phyloP scores from a whole-genome alignment of 164 flowering plant genomes.

The Litsea cubeba region DNA sequence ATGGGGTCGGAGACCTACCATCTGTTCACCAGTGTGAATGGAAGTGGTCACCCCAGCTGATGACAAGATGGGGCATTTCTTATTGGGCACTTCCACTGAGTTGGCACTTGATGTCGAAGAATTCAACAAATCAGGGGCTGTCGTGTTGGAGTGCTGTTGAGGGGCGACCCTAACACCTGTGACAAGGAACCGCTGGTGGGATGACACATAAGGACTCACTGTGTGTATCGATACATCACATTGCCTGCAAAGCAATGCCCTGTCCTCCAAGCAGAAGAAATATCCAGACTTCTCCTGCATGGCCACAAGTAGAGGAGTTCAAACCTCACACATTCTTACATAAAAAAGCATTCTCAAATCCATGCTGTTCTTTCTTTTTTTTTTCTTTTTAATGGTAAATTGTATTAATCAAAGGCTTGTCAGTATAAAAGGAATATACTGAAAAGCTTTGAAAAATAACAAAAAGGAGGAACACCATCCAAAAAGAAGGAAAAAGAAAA shows the following conservation, averaged over 20 bases:
- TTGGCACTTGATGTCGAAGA: slow-evolving; percentile 1
- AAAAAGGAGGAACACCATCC: no score
- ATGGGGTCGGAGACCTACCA: slow-evolving; percentile 1
- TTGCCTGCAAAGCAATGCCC: slow-evolving; percentile 27
- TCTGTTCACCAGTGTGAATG: background rate
- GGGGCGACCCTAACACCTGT: slow-evolving; percentile 28
- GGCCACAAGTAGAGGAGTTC: no score
- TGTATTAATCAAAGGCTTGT: no score
- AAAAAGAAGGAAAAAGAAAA: no score
- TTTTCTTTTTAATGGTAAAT: no score
- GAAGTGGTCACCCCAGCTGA: background rate
- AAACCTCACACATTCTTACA: background rate
- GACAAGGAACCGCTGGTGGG: slow-evolving; percentile 35
- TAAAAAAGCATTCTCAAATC: background rate
- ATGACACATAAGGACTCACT: slow-evolving; percentile 13
- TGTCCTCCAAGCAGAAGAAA: slow-evolving; percentile 37
- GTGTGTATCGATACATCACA: slow-evolving; percentile 31
- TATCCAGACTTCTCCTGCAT: slow-evolving; percentile 28
- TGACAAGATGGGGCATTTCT: background rate
- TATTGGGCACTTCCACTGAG: background rate
- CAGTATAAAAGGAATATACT: no score
- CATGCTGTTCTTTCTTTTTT: background rate
- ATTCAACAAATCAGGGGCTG: background rate
- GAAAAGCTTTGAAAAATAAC: no score
- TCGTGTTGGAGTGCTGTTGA: slow-evolving; percentile 10